These are phyloP conservation scores for Plasmodium vivax DNA, from an alignment of 169 alveolate genomes.

Conservation along the genomic window DNA sequence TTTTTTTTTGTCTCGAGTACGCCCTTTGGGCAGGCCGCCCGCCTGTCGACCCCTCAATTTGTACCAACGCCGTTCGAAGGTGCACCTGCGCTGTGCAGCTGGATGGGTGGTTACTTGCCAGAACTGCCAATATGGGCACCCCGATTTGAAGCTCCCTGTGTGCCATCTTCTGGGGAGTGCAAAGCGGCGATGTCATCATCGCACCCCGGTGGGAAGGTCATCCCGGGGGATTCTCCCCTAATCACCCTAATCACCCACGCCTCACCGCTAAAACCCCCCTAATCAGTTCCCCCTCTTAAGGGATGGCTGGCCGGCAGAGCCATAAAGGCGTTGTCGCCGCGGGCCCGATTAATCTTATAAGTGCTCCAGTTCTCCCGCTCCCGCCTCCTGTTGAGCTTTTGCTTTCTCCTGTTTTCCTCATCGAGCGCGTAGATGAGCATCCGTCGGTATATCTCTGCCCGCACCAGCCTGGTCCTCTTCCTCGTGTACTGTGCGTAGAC, in stretches of 20 bases:
- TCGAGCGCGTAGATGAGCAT: conserved; percentile 81
- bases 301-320: conserved; percentile 62
- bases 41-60: background rate
- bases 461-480: conserved; percentile 72
- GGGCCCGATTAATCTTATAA: conserved; percentile 69
- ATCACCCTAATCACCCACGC: background rate
- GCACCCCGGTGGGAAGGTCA: background rate
- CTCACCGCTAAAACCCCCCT: too few species aligned
- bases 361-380: conserved; percentile 72
- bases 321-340: conserved; percentile 73
- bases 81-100: background rate
- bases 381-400: conserved; percentile 75
- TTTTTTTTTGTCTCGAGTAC: background rate
- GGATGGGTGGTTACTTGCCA: background rate
- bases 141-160: background rate
- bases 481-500: conserved; percentile 77
- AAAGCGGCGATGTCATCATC: background rate
- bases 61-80: background rate
- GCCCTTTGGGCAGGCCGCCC: background rate
- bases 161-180: background rate
- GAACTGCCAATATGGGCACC: background rate
- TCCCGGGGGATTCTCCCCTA: background rate
- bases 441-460: conserved; percentile 81
- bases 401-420: conserved; percentile 80
- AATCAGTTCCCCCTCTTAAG: background rate